Evolutionary conservation across 352 stramenopile species (phyloP).

Genomic region (Phytophthora syringae): DNA sequence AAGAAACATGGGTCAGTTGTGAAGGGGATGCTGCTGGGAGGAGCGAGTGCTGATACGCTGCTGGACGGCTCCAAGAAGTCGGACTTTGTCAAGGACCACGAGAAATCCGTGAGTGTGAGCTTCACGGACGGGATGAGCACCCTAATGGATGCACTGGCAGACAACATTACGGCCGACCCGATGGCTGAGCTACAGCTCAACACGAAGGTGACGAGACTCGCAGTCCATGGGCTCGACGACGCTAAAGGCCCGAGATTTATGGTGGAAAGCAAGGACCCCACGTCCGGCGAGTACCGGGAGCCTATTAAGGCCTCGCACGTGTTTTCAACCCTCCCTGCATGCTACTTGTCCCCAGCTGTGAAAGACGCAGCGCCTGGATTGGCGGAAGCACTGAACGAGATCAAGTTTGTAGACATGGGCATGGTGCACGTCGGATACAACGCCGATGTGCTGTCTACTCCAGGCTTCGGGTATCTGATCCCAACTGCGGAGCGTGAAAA

Average conservation of each 20-base stretch:
- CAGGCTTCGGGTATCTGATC: conserved; percentile 90
- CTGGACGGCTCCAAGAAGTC: conserved; percentile 78
- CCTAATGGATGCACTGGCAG: conserved; percentile 61
- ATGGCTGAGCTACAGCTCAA: conserved; percentile 52
- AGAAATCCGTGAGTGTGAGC: conserved; percentile 85
- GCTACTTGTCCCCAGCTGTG: conserved; percentile 57
- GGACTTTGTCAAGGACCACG: conserved; percentile 69
- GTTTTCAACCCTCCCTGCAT: conserved; percentile 81
- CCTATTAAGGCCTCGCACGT: conserved; percentile 68
- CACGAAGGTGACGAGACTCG: conserved; percentile 42
- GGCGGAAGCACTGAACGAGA: conserved; percentile 55
- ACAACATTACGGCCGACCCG: conserved; percentile 49
- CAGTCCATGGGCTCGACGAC: conserved; percentile 24
- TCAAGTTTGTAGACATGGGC: conserved; percentile 84
- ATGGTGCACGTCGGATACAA: conserved; percentile 86
- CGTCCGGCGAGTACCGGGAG: conserved; percentile 34
- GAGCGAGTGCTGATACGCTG: conserved; percentile 42
- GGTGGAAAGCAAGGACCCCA: conserved; percentile 47
- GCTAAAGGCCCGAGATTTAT: conserved; percentile 36
- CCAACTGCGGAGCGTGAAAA: conserved; percentile 73
- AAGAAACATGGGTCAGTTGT: conserved; percentile 79
- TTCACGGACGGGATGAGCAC: conserved; percentile 83
- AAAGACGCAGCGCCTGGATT: conserved; percentile 52
- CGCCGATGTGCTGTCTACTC: conserved; percentile 53
- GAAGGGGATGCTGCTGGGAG: conserved; percentile 70